A percentile compares a stretch with the other conserved stretches of the same genome.
Conservation (phyloP, 139 green algal species). For the Chlamydomonas sphaeroides region DNA sequence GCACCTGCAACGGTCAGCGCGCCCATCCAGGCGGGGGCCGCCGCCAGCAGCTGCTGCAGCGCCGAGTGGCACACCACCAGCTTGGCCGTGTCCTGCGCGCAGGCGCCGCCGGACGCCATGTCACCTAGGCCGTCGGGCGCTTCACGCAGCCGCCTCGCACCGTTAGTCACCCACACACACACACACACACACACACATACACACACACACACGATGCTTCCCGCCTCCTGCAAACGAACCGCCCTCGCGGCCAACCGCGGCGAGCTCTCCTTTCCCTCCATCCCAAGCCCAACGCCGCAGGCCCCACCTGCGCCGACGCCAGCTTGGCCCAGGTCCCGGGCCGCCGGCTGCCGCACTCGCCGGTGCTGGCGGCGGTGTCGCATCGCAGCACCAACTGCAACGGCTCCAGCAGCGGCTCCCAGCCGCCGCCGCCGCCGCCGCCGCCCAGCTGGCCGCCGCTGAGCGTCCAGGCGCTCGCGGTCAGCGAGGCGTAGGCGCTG, state of each 20-base stretch:
- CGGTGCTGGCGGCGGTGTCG: constrained; percentile 41
- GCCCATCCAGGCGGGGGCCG: constrained; percentile 48
- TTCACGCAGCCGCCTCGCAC: too few species aligned
- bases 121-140: too few species aligned
- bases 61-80: constrained; percentile 34
- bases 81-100: constrained; percentile 54
- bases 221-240: too few species aligned
- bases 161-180: too few species aligned
- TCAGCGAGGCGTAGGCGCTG: constrained; percentile 51
- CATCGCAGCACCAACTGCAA: constrained; percentile 73
- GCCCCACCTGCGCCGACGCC: constrained; percentile 14
- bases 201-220: too few species aligned
- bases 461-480: constrained; percentile 57
- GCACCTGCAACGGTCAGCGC: too few species aligned
- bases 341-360: constrained; percentile 34
- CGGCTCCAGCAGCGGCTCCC: constrained; percentile 90
- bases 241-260: too few species aligned
- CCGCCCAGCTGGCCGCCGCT: background rate
- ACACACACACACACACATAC: too few species aligned
- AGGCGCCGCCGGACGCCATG: too few species aligned
- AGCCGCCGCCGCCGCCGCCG: constrained; percentile 24
- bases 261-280: too few species aligned
- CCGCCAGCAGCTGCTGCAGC: constrained; percentile 48
- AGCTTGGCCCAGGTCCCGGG: constrained; percentile 58
- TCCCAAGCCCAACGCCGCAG: too few species aligned